A percentile compares a stretch with the other conserved stretches of the same genome.
phyloP scores from a whole-genome alignment of 371 early-diverging fungal species.

The Mortierella sp. region DNA sequence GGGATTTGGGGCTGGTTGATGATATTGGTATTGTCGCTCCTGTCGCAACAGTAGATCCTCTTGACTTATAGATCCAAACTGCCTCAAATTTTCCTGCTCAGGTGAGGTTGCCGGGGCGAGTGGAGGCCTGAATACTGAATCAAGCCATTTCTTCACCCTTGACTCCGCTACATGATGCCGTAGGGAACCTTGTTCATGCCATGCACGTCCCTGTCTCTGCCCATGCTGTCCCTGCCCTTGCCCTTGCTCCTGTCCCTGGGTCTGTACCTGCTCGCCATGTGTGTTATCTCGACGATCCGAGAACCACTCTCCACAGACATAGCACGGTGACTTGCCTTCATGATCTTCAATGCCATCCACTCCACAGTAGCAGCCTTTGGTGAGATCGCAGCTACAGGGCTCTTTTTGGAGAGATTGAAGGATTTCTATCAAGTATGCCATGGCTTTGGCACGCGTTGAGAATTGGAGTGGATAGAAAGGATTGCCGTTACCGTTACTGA shows the following conservation, averaged over 20 bases:
- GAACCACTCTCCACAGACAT: constrained; percentile 56
- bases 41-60: neutral
- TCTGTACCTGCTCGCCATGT: neutral
- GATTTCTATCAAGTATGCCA: constrained; percentile 52
- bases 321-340: constrained; percentile 48
- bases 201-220: constrained; percentile 34
- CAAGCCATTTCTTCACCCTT: constrained; percentile 52
- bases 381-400: constrained; percentile 49
- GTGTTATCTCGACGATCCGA: constrained; percentile 22
- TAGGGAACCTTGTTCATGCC: constrained; percentile 57
- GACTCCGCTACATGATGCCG: constrained; percentile 56
- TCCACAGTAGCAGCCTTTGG: constrained; percentile 47
- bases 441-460: constrained; percentile 55
- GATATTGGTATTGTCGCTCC: neutral
- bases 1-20: neutral
- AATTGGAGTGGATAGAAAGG: constrained; percentile 44
- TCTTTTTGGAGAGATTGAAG: constrained; percentile 51
- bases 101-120: constrained; percentile 45
- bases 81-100: constrained; percentile 33
- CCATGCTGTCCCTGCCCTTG: constrained; percentile 2
- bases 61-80: constrained; percentile 23
- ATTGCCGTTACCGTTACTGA: neutral
- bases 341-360: constrained; percentile 53
- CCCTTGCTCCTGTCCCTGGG: constrained; percentile 2
- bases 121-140: constrained; percentile 49